A percentile compares a stretch with the other conserved stretches of the same genome.
Conservation (phyloP, 805 yeast species). For the Diddensiella caesifluorescens region DNA sequence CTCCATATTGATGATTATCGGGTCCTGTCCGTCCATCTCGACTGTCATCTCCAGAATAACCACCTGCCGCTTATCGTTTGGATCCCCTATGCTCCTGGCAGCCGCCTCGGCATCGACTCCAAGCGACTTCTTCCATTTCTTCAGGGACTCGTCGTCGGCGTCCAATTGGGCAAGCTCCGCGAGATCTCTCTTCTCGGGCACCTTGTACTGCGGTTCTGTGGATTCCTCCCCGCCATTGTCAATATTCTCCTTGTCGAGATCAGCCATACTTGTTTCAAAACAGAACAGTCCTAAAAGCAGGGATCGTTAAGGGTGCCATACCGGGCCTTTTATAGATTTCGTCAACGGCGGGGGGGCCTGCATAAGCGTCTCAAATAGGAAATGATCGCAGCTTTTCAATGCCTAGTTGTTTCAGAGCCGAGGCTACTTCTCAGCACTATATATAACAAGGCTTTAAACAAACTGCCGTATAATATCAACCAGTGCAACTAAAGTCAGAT, state of each 20-base stretch:
- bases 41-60: conserved; percentile 75
- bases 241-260: not conserved
- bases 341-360: too few species aligned
- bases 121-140: conserved; percentile 85
- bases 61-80: conserved; percentile 70
- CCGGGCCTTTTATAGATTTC: too few species aligned
- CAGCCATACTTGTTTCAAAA: conserved; percentile 2
- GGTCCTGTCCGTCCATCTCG: conserved; percentile 58
- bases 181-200: conserved; percentile 66
- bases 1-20: conserved; percentile 66
- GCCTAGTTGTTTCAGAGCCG: too few species aligned
- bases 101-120: conserved; percentile 45
- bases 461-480: too few species aligned
- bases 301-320: too few species aligned
- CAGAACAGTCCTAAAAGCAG: too few species aligned
- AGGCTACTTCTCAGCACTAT: too few species aligned
- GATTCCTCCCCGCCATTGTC: conserved; percentile 10
- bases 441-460: too few species aligned
- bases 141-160: conserved; percentile 84
- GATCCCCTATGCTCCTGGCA: conserved; percentile 55
- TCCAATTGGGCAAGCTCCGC: conserved; percentile 79
- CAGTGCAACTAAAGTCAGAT: too few species aligned
- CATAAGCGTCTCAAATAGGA: too few species aligned
- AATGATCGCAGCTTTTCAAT: too few species aligned
- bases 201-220: conserved; percentile 40